A percentile compares a stretch with the other conserved stretches of the same genome.
Conservation (phyloP, 805 yeast genomes). For the Candida alai region DNA sequence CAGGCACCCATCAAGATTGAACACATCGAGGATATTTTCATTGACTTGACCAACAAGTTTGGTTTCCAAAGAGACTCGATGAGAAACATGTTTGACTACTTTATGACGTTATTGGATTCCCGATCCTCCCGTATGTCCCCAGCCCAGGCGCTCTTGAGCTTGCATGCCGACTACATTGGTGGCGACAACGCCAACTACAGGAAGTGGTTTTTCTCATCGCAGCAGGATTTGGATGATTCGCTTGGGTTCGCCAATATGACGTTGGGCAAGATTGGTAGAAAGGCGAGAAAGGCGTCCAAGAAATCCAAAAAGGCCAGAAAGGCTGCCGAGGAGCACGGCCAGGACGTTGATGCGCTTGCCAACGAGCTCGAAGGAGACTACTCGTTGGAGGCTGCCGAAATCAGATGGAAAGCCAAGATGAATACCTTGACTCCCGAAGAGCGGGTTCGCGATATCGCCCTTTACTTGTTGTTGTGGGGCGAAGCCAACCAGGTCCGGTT, state of each 20-base stretch:
- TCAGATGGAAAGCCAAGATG: slow-evolving; percentile 84
- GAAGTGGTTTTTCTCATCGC: slow-evolving; percentile 88
- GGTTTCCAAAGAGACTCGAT: slow-evolving; percentile 91
- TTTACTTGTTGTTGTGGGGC: slow-evolving; percentile 80
- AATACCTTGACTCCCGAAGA: slow-evolving; percentile 68
- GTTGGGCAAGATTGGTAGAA: slow-evolving; percentile 70
- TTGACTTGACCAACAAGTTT: slow-evolving; percentile 76
- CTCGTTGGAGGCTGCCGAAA: slow-evolving; percentile 79
- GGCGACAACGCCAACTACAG: slow-evolving; percentile 83
- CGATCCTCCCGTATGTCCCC: slow-evolving; percentile 88
- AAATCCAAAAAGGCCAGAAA: slow-evolving; percentile 73
- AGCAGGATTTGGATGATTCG: slow-evolving; percentile 79
- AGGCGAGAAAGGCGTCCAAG: slow-evolving; percentile 77
- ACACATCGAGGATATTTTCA: slow-evolving; percentile 82
- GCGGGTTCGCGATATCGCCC: slow-evolving; percentile 73
- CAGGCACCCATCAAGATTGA: slow-evolving; percentile 79
- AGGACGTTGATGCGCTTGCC: slow-evolving; percentile 57
- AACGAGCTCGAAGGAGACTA: slow-evolving; percentile 77
- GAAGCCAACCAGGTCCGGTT: slow-evolving; percentile 94
- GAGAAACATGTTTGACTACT: slow-evolving; percentile 88
- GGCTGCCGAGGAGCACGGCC: slow-evolving; percentile 64
- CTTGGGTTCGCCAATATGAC: slow-evolving; percentile 81
- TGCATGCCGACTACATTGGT: slow-evolving; percentile 86
- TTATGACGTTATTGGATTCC: slow-evolving; percentile 79
- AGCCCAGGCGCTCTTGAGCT: slow-evolving; percentile 74